Evolutionary conservation across 805 yeast species (phyloP), one percentile per base, ranked within the genome.

Genomic region (Teunomyces tritomae): DNA sequence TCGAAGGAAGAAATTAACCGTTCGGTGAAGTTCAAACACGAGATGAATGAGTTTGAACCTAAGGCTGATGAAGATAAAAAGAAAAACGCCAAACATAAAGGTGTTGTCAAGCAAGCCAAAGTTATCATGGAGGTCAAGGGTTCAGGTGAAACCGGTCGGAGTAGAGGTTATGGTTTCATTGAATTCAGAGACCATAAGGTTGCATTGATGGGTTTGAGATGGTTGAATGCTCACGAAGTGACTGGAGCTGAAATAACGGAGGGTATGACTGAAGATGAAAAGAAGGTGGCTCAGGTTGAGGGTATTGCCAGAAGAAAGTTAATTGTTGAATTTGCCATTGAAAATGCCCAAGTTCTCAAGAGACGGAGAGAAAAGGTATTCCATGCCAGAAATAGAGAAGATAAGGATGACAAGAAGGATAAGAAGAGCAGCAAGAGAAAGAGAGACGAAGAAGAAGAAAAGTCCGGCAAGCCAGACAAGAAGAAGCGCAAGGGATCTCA

Each of bases 101-200:
- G 99, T 71, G 89, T 94, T 34, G 96, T 94, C 3, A 85, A 81
- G 66, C 98, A 94, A 69, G 87, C 97, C 24, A 94, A 94, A 72
- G 85, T 94, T 54, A 87, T 94, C 52, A 87, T 82, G 77, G 99
- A 94, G 70, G 87, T 89, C 39, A 92, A 91, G 64, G 96, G 90
- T 6, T 75, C 92, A 7, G 95, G 96, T 16, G 85, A 85, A 24
- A 68, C 77, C 27, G 99, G 99, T 48, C 80, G 99, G 67, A 84
- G 94, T 61, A 85, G 97, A 74, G 99, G 99, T 51, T 94, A 92
- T 61, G 99, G 99, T 53, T 92, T 94, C 76, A 68, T 94, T 39
- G 98, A 94, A 69, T 90, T 78, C 67, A 83, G 90, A 68, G 96
- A 91, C 67, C 99, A 94, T 67, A 87, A 86, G 67, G 65, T 85